Evolutionary conservation across 305 asterid genomes (phyloP), one percentile per base, ranked within the genome.

Genomic region (Fraxinus nigra): DNA sequence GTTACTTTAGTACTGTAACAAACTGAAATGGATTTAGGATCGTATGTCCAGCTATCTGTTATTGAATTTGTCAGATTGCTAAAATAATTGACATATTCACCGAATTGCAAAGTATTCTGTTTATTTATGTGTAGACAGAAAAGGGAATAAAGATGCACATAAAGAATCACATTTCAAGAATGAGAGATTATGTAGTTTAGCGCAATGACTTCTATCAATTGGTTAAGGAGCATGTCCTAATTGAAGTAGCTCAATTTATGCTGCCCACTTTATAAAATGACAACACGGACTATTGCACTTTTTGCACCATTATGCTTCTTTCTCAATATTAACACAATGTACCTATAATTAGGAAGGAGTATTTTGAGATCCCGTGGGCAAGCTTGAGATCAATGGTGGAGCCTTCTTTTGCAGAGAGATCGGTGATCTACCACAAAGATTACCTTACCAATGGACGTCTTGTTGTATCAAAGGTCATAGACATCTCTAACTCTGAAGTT

Each of bases 301-400:
- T 46, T 46, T 46, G n/a, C 54, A 46, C 54, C 46, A 38, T 1
- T 38, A 38, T 38, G 10, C 1, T 7, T 38, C 1, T 13, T 46
- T 46, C 18, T 46, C 4, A 16, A 11, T 46, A 46, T 11, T 46
- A 46, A 3, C 54, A 46, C 18, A 3, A 13, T 46, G 54, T 46
- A 46, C 5, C 54, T 46, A 8, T n/a, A 32, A 83, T 83, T 82
- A 94, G 97, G 92, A 94, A 94, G 82, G 98, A 93, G 0, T 94
- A 94, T 82, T 93, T 91, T 70, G 97, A 94, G 88, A 93, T 94
- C 79, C 93, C 97, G 40, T 94, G 92, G 92, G 97, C 96, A 69
- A 91, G 96, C 84, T 92, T 87, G 89, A 91, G 98, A 86, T 84
- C 92, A 73, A 84, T 81, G 87, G 94, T 93, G 84, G 95, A 94